Evolutionary conservation across 768 basidiomycete species (phyloP).

Genomic region (Mycena alexandri): DNA sequence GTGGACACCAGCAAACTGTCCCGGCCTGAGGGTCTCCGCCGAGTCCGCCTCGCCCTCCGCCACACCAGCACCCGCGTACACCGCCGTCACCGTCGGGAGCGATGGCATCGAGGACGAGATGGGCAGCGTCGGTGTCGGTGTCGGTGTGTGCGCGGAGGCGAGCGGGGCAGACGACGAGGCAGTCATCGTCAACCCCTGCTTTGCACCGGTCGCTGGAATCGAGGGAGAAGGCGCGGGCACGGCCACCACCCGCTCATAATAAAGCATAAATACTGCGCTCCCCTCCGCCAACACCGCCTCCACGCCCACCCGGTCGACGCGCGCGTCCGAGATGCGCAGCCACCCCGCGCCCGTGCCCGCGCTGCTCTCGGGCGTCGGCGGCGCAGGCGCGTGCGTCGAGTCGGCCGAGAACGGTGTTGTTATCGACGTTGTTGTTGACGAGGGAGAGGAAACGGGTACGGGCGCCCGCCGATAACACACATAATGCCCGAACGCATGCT

Average conservation of each 20-base stretch:
- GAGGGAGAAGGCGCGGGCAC: not conserved
- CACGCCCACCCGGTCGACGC: slow-evolving; percentile 81
- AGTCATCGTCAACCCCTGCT: too few relatives aligned
- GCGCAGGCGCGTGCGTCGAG: slow-evolving; percentile 43
- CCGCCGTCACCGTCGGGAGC: not conserved
- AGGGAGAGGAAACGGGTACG: slow-evolving; percentile 52
- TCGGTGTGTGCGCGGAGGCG: too few relatives aligned
- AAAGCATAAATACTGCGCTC: slow-evolving; percentile 90
- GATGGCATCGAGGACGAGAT: not conserved
- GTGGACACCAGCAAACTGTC: not conserved
- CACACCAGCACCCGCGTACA: slow-evolving; percentile 8
- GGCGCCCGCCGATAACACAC: slow-evolving; percentile 92
- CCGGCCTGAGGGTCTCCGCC: slow-evolving; percentile 27
- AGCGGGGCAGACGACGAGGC: too few relatives aligned
- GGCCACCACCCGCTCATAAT: slow-evolving; percentile 76
- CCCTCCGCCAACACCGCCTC: slow-evolving; percentile 82
- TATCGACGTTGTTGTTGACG: too few relatives aligned
- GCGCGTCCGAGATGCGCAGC: slow-evolving; percentile 91
- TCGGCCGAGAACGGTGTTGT: slow-evolving; percentile 50
- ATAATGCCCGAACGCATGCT: slow-evolving; percentile 95
- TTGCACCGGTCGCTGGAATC: too few relatives aligned
- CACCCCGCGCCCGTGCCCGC: slow-evolving; percentile 72
- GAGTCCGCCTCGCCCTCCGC: slow-evolving; percentile 15
- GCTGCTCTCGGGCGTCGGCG: slow-evolving; percentile 40
- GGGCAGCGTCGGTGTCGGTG: not conserved